These are phyloP conservation scores for Pezicula rhizophila DNA, from an alignment of 2,329 filamentous ascomycete genomes.

Conservation along the genomic window DNA sequence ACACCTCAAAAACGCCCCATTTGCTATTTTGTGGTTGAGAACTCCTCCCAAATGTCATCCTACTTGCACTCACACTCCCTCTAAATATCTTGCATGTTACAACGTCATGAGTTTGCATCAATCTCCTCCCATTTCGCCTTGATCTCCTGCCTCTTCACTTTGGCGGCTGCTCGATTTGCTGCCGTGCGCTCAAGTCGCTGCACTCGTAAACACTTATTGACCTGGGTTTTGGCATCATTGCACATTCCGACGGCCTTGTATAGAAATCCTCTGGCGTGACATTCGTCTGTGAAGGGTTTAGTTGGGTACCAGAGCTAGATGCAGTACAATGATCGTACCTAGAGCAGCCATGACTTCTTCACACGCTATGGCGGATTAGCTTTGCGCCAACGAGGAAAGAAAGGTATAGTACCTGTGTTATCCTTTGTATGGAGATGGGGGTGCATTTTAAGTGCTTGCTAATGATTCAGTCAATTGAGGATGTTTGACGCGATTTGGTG, in stretches of 20 bases:
- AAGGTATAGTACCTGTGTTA: conserved; percentile 60
- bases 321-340: neutral
- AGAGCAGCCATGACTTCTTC: conserved; percentile 90
- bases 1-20: conserved; percentile 9
- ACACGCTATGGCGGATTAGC: conserved; percentile 58
- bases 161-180: conserved; percentile 66
- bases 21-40: conserved; percentile 1
- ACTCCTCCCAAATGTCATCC: neutral
- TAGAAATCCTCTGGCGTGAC: conserved; percentile 85
- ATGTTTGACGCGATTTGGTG: conserved; percentile 1
- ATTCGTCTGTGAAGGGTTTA: conserved; percentile 57
- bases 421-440: conserved; percentile 93
- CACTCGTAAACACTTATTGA: conserved; percentile 77
- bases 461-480: neutral
- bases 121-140: conserved; percentile 75
- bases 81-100: neutral
- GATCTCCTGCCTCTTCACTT: conserved; percentile 66
- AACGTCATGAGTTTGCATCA: conserved; percentile 56
- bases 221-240: conserved; percentile 75
- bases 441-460: conserved; percentile 64
- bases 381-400: neutral
- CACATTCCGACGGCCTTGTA: conserved; percentile 89
- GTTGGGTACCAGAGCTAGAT: too few relatives aligned
- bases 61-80: neutral
- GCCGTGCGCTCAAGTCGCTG: conserved; percentile 75